These are phyloP conservation scores for Amesomyces nigricolor DNA, from an alignment of 2,329 filamentous ascomycete species.

Conservation along the genomic window DNA sequence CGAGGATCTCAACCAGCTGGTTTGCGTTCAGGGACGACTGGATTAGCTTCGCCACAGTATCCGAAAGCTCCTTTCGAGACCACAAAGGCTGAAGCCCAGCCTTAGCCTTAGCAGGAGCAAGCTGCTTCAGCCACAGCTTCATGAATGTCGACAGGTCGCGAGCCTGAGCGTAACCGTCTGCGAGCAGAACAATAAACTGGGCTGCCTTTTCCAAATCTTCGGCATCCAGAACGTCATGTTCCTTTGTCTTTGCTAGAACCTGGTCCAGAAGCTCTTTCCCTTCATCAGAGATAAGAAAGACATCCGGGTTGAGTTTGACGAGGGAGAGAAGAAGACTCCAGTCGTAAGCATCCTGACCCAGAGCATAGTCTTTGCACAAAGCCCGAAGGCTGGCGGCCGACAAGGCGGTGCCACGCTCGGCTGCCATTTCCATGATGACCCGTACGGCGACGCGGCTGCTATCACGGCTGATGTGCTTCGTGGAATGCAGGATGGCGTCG, in stretches of 20 bases:
- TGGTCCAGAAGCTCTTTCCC: constrained; percentile 37
- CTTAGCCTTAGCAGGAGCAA: constrained; percentile 33
- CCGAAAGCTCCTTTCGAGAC: constrained; percentile 26
- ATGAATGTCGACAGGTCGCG: constrained; percentile 43
- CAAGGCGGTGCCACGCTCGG: constrained; percentile 30
- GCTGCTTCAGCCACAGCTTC: constrained; percentile 42
- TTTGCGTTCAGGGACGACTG: constrained; percentile 41
- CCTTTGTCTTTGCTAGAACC: constrained; percentile 35
- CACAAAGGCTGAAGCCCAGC: constrained; percentile 23
- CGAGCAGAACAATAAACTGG: constrained; percentile 39
- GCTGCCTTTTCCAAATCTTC: constrained; percentile 22
- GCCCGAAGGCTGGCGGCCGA: constrained; percentile 37
- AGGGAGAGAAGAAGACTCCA: constrained; percentile 40
- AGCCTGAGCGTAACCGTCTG: constrained; percentile 40
- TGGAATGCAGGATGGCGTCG: constrained; percentile 28
- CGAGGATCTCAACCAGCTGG: constrained; percentile 40
- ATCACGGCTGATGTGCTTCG: constrained; percentile 22
- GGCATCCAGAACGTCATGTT: constrained; percentile 16
- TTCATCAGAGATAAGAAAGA: constrained; percentile 38
- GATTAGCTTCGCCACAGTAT: constrained; percentile 29
- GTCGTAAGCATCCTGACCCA: constrained; percentile 33
- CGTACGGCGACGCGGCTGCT: constrained; percentile 28
- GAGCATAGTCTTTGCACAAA: constrained; percentile 40
- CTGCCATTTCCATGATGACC: constrained; percentile 31
- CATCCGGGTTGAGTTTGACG: constrained; percentile 43